These are phyloP conservation scores for Domatiomyces catenatus DNA, from an alignment of 2,329 filamentous ascomycete genomes.

Conservation along the genomic window DNA sequence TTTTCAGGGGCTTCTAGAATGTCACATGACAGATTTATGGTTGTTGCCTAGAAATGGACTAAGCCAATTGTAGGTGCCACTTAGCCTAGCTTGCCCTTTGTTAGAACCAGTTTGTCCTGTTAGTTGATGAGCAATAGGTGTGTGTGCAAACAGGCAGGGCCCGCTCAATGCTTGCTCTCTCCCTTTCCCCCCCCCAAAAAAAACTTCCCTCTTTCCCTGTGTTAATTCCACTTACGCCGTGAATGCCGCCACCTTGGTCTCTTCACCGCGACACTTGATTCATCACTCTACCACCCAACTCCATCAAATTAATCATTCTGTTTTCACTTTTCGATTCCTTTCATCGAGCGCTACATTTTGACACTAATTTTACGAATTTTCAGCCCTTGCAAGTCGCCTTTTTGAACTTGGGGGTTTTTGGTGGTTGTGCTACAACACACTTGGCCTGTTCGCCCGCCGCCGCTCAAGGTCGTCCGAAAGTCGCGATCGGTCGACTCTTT, in stretches of 20 bases:
- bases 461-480: neutral
- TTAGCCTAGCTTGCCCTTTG: neutral
- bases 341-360: conserved; percentile 45
- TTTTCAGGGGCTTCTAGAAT: neutral
- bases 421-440: neutral
- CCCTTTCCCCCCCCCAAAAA: neutral
- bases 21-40: neutral
- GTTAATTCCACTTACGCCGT: neutral
- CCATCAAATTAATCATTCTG: conserved; percentile 43
- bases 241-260: neutral
- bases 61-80: neutral
- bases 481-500: neutral
- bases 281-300: conserved; percentile 4
- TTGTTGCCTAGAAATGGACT: neutral
- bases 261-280: conserved; percentile 6
- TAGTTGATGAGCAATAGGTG: neutral
- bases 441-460: neutral
- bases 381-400: conserved; percentile 1
- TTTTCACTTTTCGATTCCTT: conserved; percentile 36
- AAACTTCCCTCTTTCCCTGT: neutral
- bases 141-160: neutral
- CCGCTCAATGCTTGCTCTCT: neutral
- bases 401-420: conserved; percentile 1
- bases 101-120: neutral
- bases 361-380: conserved; percentile 47